These are phyloP conservation scores for Pyrenula massariospora DNA, from an alignment of 495 filamentous ascomycete species.

Conservation along the genomic window DNA sequence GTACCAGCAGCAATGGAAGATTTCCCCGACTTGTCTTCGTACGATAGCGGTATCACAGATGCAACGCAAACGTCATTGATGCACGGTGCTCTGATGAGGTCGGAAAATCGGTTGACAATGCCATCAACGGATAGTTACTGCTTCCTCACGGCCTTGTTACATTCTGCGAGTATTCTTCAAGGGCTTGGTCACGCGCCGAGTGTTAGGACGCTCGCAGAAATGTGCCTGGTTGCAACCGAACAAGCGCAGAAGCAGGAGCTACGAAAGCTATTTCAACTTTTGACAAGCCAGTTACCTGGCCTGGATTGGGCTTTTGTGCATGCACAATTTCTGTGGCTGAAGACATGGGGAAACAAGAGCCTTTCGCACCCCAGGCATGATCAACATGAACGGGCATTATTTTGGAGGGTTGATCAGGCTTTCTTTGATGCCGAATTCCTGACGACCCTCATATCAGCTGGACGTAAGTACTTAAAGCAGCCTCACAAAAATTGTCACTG, in stretches of 20 bases:
- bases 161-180: slow-evolving; percentile 55
- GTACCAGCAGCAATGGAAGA: slow-evolving; percentile 44
- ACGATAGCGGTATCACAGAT: neutral
- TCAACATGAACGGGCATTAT: slow-evolving; percentile 44
- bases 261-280: slow-evolving; percentile 45
- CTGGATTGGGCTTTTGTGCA: slow-evolving; percentile 57
- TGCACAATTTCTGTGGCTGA: slow-evolving; percentile 67
- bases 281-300: slow-evolving; percentile 41
- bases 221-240: slow-evolving; percentile 43
- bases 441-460: slow-evolving; percentile 17
- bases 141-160: slow-evolving; percentile 51
- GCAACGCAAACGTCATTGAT: slow-evolving; percentile 28
- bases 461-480: slow-evolving; percentile 34
- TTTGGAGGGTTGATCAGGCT: slow-evolving; percentile 52
- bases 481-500: slow-evolving; percentile 4
- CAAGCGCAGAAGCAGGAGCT: slow-evolving; percentile 57
- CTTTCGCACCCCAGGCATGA: too few species aligned
- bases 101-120: slow-evolving; percentile 54
- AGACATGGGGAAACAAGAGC: slow-evolving; percentile 55
- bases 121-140: slow-evolving; percentile 45
- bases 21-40: slow-evolving; percentile 34
- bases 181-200: slow-evolving; percentile 47
- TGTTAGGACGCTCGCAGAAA: slow-evolving; percentile 45
- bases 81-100: slow-evolving; percentile 44
- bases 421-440: neutral